Conservation (phyloP, 208 protist species). For the Vickermania spadyakhi region DNA sequence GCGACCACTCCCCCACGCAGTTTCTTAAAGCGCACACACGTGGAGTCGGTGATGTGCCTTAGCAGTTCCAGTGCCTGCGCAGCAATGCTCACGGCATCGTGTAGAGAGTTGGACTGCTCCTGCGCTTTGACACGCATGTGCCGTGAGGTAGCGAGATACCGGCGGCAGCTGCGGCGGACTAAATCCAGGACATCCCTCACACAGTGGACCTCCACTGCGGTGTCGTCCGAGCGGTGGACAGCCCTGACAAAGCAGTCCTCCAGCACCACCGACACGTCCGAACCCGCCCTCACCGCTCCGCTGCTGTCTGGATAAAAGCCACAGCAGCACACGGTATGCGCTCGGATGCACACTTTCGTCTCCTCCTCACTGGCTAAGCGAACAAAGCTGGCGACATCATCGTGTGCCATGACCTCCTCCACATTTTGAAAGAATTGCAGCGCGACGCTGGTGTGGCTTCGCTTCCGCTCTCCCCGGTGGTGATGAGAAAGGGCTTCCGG, state of each 20-base stretch:
- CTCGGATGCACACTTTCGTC: conserved; percentile 29
- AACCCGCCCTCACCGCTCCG: too few species aligned
- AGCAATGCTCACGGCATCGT: background rate
- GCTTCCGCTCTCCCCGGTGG: background rate
- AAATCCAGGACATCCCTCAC: background rate
- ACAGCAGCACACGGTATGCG: conserved; percentile 47
- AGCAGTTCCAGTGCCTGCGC: conserved; percentile 23
- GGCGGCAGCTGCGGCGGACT: background rate
- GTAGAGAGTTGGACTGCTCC: background rate
- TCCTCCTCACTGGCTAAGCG: conserved; percentile 8
- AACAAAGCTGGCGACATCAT: conserved; percentile 6
- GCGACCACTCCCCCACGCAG: conserved; percentile 17
- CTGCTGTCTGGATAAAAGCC: too few species aligned
- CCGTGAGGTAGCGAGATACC: background rate
- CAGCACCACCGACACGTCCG: background rate
- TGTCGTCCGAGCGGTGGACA: conserved; percentile 15
- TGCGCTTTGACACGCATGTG: conserved; percentile 1
- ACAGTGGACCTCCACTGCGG: background rate
- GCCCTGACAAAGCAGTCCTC: background rate
- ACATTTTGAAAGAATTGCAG: conserved; percentile 11
- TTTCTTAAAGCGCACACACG: conserved; percentile 52
- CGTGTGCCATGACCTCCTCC: conserved; percentile 10
- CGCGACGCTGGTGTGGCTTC: background rate
- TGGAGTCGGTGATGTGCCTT: conserved; percentile 46
- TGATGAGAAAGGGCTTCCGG: background rate